Conservation (phyloP, 2,329 filamentous ascomycete genomes). For the Trematosphaeria pertusa region DNA sequence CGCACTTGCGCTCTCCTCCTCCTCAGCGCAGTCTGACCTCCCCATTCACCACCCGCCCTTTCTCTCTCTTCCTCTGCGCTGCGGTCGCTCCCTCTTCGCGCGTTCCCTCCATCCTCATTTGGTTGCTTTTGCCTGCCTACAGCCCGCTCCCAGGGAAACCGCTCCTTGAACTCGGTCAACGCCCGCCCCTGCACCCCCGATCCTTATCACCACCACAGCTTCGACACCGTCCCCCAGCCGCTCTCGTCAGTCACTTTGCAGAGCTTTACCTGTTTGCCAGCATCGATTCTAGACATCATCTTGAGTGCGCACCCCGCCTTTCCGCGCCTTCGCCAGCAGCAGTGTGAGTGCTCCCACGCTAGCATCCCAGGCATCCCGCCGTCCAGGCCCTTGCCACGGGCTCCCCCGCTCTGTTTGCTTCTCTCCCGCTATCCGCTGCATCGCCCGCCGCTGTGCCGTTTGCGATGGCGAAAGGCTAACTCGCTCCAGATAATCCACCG, state of each 20-base stretch:
- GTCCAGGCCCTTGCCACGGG: constrained; percentile 19
- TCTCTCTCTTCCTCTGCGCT: constrained; percentile 30
- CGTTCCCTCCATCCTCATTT: constrained; percentile 44
- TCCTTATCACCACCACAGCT: constrained; percentile 40
- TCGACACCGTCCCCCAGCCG: constrained; percentile 4
- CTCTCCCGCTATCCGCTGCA: constrained; percentile 15
- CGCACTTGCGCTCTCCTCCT: constrained; percentile 26
- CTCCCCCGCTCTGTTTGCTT: constrained; percentile 20
- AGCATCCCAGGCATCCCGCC: constrained; percentile 33
- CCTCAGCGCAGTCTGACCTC: constrained; percentile 23
- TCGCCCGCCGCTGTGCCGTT: no score
- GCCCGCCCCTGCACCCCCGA: constrained; percentile 41
- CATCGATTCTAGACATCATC: constrained; percentile 42
- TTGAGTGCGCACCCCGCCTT: constrained; percentile 27
- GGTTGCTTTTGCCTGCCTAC: constrained; percentile 35
- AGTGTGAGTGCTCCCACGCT: constrained; percentile 37
- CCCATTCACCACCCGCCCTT: constrained; percentile 14
- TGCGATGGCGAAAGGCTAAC: no score
- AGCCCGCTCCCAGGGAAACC: constrained; percentile 44
- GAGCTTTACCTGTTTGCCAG: constrained; percentile 28
- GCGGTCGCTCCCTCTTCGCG: constrained; percentile 48
- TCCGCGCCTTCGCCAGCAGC: constrained; percentile 17
- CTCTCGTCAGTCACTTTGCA: constrained; percentile 40
- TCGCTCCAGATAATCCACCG: constrained; percentile 35
- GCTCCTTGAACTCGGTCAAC: constrained; percentile 46